Evolutionary conservation across 2,329 filamentous ascomycete species (phyloP).

Genomic region (Aureobasidium sp.): DNA sequence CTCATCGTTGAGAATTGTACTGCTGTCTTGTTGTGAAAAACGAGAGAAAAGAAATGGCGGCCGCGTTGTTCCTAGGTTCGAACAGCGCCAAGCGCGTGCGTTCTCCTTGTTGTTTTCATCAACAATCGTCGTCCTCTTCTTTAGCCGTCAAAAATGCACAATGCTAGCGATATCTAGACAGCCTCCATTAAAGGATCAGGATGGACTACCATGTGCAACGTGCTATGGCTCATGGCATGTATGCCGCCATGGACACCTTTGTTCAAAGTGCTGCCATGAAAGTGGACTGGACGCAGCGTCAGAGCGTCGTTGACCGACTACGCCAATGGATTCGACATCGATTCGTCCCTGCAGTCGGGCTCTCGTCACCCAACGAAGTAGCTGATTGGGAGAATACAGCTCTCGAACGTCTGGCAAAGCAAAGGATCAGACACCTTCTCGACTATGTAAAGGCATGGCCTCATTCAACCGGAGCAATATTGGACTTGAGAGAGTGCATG

Average conservation of each 20-base stretch:
- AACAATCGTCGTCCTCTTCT: background rate
- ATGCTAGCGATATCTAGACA: background rate
- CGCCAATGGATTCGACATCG: conserved; percentile 61
- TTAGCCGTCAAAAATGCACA: background rate
- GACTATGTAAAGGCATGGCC: conserved; percentile 75
- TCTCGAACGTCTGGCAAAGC: conserved; percentile 32
- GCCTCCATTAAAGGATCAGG: background rate
- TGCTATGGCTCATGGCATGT: conserved; percentile 64
- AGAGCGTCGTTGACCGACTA: conserved; percentile 53
- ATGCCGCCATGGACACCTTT: conserved; percentile 57
- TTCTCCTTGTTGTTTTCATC: background rate
- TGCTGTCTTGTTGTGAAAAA: background rate
- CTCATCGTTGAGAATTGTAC: background rate
- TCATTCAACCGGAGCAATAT: conserved; percentile 60
- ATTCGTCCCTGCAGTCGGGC: conserved; percentile 46
- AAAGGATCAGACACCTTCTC: conserved; percentile 56
- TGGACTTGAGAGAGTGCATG: conserved; percentile 62
- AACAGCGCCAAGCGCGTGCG: background rate
- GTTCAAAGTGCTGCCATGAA: conserved; percentile 54
- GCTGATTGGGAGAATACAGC: conserved; percentile 31
- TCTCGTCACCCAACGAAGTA: background rate
- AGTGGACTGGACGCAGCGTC: conserved; percentile 52
- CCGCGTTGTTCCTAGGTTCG: background rate
- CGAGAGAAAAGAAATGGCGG: background rate
- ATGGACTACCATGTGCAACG: conserved; percentile 3